Evolutionary conservation across 208 protist genomes (phyloP), one percentile per base, ranked within the genome.

Genomic region (Phytomonas francai): DNA sequence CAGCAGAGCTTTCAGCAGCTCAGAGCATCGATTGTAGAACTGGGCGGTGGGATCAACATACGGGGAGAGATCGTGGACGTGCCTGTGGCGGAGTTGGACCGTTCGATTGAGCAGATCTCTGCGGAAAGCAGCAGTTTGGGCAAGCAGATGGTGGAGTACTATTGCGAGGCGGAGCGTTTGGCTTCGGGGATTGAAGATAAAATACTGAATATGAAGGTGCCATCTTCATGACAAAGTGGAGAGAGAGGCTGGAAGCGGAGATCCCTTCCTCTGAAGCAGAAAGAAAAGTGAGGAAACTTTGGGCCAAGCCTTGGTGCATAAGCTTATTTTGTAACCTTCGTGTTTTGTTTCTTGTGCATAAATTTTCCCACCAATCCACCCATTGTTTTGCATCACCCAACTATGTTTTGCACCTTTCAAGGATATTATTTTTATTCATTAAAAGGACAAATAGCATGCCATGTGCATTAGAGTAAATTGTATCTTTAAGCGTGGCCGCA

Each of bases 141-240:
- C 42, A 65, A 77, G 27, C 72, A 65, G 30, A 90, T 95, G 78
- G 58, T 95, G 14, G 59, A 76, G 28, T 70, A 73, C 51, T 95
- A 95, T 70, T 80, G 87, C 65, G 87, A 88, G 69, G 87, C 80
- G 27, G 79, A 87, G 42, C 56, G 42, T 49, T 65, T 92, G 31
- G 78, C 82, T 4, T 65, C 78, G 3, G 51, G 31, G 9, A 72
- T 94, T 27, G 84, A 90, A 68, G 31, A 36, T 27, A 83, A 88
- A 56, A 74, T 92, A 45, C 70, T 74, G 59, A 32, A 65, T 60
- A 71, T 72, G 3, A 30, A 70, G 28, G 72, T 94, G 28, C 83
- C 79, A 4, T 71, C 84, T 12, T 73, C 83, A 27, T 84, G 68
- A 63, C 2, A 58, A 12, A 19, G 42, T 30, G 14, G 49, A 27